Conservation (phyloP, 768 basidiomycete genomes). For the Hebeloma cylindrosporum region DNA sequence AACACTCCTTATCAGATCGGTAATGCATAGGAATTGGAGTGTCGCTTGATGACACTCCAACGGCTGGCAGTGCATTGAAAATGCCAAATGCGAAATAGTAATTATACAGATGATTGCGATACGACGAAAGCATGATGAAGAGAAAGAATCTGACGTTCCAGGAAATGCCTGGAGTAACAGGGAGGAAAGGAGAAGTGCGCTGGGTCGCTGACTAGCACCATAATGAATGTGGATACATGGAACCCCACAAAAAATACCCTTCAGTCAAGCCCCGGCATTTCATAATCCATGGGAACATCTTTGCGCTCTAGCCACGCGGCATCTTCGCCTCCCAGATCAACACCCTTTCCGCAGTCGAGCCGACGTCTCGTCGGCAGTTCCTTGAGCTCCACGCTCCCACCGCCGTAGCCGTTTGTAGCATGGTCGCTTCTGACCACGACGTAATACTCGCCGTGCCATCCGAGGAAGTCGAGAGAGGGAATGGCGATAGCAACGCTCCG, state of each 20-base stretch:
- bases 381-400: slow-evolving; percentile 41
- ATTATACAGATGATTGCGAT: not conserved
- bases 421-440: slow-evolving; percentile 49
- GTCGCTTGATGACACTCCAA: no score
- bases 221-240: no score
- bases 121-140: slow-evolving; percentile 7
- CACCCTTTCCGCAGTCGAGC: slow-evolving; percentile 22
- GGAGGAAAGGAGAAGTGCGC: no score
- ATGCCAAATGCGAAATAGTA: not conserved
- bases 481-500: slow-evolving; percentile 49
- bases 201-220: no score
- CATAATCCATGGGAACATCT: slow-evolving; percentile 77
- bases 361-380: slow-evolving; percentile 20
- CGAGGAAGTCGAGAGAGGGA: slow-evolving; percentile 60
- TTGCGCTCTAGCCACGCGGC: slow-evolving; percentile 37
- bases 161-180: no score
- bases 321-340: slow-evolving; percentile 21
- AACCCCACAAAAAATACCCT: not conserved
- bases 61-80: no score
- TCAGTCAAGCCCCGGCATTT: slow-evolving; percentile 46
- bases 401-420: slow-evolving; percentile 1
- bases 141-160: no score
- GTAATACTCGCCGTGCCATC: slow-evolving; percentile 75
- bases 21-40: no score
- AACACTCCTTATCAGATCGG: no score